Evolutionary conservation across 75 land plant species (phyloP).

Genomic region (Selaginella tamariscina): DNA sequence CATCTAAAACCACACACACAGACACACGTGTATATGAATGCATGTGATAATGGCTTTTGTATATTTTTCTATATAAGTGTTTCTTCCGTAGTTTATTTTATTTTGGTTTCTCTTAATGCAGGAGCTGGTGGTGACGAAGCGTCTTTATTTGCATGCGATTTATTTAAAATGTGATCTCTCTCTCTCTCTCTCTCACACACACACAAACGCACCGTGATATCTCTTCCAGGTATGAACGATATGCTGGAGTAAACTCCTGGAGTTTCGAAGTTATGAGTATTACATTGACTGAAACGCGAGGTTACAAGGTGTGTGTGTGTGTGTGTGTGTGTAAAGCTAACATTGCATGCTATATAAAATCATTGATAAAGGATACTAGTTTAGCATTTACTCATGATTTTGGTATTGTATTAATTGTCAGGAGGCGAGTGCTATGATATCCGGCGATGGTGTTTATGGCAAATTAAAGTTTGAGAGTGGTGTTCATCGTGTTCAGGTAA

Average conservation of each 20-base stretch:
- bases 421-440: conserved; percentile 96
- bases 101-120: conserved; percentile 14
- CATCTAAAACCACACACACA: too few relatives aligned
- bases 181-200: too few relatives aligned
- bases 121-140: conserved; percentile 97
- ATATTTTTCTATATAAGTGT: too few relatives aligned
- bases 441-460: conserved; percentile 78
- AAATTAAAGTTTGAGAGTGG: conserved; percentile 98
- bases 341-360: too few relatives aligned
- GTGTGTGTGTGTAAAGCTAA: too few relatives aligned
- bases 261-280: conserved; percentile 75
- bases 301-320: conserved; percentile 99
- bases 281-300: conserved; percentile 64
- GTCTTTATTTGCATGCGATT: conserved; percentile 86
- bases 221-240: conserved; percentile 95
- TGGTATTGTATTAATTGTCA: too few relatives aligned
- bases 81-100: too few relatives aligned
- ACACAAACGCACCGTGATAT: too few relatives aligned
- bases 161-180: conserved; percentile 85
- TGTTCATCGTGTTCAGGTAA: conserved; percentile 91
- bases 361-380: too few relatives aligned
- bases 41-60: too few relatives aligned
- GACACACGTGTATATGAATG: too few relatives aligned
- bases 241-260: conserved; percentile 69
- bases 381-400: too few relatives aligned